Conservation (phyloP, 176 grass and related monocot species). For the Triticum aestivum region IWGSC_CS_RefSeq_v2.1 NC_057803.1:628010838-628011337, state of each 20-base stretch:
- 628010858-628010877: not conserved
- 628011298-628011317: not conserved
- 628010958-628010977: slow-evolving; percentile 76
- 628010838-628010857: slow-evolving; percentile 11
- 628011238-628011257: slow-evolving; percentile 26
- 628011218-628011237: not conserved
- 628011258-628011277: slow-evolving; percentile 18
- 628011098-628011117: not conserved
- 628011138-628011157: slow-evolving; percentile 88
- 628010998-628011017: slow-evolving; percentile 33
- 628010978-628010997: slow-evolving; percentile 85
- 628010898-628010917: slow-evolving; percentile 79
- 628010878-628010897: not conserved
- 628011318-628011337: not conserved
- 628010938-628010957: slow-evolving; percentile 68
- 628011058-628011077: not conserved
- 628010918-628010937: slow-evolving; percentile 70
- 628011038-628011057: not conserved
- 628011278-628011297: not conserved
- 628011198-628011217: slow-evolving; percentile 63
- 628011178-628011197: slow-evolving; percentile 74
- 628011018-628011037: not conserved
- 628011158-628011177: slow-evolving; percentile 82
- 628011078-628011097: not conserved
- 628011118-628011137: slow-evolving; percentile 15